Evolutionary conservation across 495 filamentous ascomycete genomes (phyloP).

Genomic region (Letharia columbiana): DNA sequence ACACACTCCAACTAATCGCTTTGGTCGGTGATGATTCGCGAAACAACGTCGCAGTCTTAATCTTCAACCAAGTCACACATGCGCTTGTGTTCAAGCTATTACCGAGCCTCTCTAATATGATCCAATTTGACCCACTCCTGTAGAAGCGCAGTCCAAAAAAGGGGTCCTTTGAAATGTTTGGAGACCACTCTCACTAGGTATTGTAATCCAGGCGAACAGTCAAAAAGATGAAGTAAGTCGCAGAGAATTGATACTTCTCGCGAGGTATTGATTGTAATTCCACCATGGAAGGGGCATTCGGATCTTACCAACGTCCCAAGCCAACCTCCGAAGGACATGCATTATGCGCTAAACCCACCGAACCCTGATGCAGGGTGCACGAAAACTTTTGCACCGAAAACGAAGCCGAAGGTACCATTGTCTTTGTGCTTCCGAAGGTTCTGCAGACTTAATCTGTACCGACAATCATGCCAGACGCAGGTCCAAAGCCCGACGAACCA

Average conservation of each 20-base stretch:
- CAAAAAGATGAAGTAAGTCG: not conserved
- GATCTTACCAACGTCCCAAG: not conserved
- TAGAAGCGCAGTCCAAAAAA: too few relatives aligned
- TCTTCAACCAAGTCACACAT: not conserved
- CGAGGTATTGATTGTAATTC: too few relatives aligned
- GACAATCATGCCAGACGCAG: not conserved
- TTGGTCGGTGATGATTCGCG: not conserved
- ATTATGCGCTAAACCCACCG: not conserved
- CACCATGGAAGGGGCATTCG: not conserved
- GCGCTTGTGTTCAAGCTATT: not conserved
- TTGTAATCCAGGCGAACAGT: not conserved
- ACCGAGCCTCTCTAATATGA: not conserved
- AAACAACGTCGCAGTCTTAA: not conserved
- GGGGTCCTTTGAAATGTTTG: too few relatives aligned
- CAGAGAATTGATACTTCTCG: not conserved
- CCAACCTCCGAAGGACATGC: conserved; percentile 7
- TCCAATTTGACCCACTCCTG: not conserved
- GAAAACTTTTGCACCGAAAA: conserved; percentile 3
- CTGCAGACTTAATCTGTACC: not conserved
- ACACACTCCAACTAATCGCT: not conserved
- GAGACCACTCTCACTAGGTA: too few relatives aligned
- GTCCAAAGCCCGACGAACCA: not conserved
- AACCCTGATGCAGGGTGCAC: too few relatives aligned
- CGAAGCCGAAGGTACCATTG: not conserved
- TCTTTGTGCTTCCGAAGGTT: not conserved